Evolutionary conservation across 805 yeast species (phyloP), one percentile per base, ranked within the genome.

Genomic region (Lipomyces sp.): DNA sequence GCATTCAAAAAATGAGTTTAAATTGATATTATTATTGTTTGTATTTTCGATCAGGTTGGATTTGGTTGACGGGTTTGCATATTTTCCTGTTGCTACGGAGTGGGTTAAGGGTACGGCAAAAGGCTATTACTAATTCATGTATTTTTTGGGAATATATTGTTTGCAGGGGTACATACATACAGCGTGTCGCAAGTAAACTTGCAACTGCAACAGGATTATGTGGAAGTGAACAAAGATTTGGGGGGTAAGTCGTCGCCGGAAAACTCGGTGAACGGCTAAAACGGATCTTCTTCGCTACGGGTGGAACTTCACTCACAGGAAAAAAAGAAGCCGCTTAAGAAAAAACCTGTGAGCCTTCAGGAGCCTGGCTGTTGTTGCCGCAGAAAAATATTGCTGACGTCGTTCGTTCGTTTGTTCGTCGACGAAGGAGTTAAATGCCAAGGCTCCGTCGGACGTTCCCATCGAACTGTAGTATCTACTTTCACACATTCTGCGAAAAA

Each of bases 1-100:
- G 71, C 13, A 68, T 68, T 48, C 69, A 68, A 37, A 59, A 59
- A 51, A 68, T 68, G 71, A 64, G 60, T 58, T 32, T 64, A n/a
- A 63, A 62, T 57, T 63, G 56, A 51, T 24, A 24, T 24, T 24
- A 24, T 24, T 24, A 24, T 24, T 24, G 24, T 1, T 24, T 24
- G n/a, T n/a, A n/a, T 24, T 24, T 24, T 24, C 24, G 24, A 24
- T 24, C 24, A 24, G 24, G 24, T 30, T 53, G 10, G 3, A 53
- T 32, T 53, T 34, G 33, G 57, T 7, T 7, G 13, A 13, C 24
- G 53, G 53, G 30, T 15, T 48, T 48, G 53, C 24, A 37, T 37
- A 37, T 13, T 11, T 11, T 35, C 10, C 39, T 37, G 13, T 37
- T 37, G 39, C 39, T 37, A 37, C 39, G 39, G 39, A 37, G 39